These are phyloP conservation scores for Crepidotus variabilis DNA, from an alignment of 768 basidiomycete species.

Conservation along the genomic window DNA sequence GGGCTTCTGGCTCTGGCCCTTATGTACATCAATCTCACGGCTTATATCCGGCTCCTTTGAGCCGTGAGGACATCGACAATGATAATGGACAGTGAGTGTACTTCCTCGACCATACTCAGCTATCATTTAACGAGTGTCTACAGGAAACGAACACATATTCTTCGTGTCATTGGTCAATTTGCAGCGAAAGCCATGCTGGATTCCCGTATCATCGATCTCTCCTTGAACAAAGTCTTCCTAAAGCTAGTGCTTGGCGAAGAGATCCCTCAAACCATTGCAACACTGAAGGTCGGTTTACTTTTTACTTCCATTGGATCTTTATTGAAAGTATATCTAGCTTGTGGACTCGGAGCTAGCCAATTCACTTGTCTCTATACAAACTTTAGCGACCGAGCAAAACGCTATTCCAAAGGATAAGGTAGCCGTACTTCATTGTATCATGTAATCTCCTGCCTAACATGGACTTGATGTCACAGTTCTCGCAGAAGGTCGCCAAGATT, in stretches of 20 bases:
- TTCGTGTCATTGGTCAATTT: conserved; percentile 92
- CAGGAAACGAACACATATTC: conserved; percentile 83
- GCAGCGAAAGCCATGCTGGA: conserved; percentile 96
- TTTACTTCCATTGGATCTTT: conserved; percentile 6
- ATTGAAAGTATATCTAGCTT: conserved; percentile 40
- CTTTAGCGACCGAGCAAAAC: conserved; percentile 48
- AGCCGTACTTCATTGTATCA: conserved; percentile 4
- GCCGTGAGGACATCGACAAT: conserved; percentile 60
- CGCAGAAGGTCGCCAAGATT: conserved; percentile 53
- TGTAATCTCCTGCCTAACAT: not conserved
- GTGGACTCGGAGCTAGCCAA: conserved; percentile 85
- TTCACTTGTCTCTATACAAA: conserved; percentile 78
- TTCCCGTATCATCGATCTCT: conserved; percentile 94
- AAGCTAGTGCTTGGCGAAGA: conserved; percentile 86
- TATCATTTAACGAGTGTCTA: conserved; percentile 4
- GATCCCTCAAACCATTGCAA: conserved; percentile 78
- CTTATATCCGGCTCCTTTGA: conserved; percentile 84
- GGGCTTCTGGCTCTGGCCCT: conserved; percentile 50
- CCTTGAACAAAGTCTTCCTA: conserved; percentile 93
- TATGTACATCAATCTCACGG: conserved; percentile 86
- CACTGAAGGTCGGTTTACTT: conserved; percentile 59
- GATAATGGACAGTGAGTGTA: conserved; percentile 71
- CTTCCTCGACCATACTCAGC: not conserved
- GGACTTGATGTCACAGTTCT: conserved; percentile 31
- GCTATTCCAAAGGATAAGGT: conserved; percentile 54